Evolutionary conservation across 495 filamentous ascomycete species (phyloP), one percentile per base, ranked within the genome.

Genomic region (Friedmanniomyces endolithicus): DNA sequence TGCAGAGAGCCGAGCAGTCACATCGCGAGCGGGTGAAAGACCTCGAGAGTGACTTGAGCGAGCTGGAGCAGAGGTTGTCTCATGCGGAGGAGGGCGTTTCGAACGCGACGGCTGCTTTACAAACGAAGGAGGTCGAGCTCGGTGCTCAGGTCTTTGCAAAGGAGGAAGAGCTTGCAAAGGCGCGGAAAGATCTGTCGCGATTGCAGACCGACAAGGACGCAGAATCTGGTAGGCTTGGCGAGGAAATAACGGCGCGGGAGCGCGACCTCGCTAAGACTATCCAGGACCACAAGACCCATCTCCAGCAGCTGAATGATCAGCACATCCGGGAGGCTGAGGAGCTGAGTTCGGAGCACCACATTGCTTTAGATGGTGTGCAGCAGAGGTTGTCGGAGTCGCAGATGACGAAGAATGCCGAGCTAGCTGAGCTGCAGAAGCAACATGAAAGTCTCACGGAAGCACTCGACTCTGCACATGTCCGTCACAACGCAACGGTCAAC

Each of bases 111-210:
- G 25, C 39, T 48, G 43, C 54, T n/a, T 6, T 44, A 20, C 12
- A 55, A n/a, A 14, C 24, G 35, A 41, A 37, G 31, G 57, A 55
- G 23, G 11, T 22, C 12, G 57, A 60, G 31, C 33, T 60, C 3
- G 34, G 16, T 31, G 51, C n/a, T 6, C 12, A 24, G 17, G 14
- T 58, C 1, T 2, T n/a, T 27, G 35, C 37, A 73, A 69, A 53
- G 63, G 69, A 53, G 71, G 67, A 39, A 68, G 68, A 56, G 66
- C 64, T 56, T 50, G 9, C 27, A 31, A 46, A 23, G 14, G 39
- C 55, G 61, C 72, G 25, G 68, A 48, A 1, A 77, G 80, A 31
- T 79, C 75, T 39, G 79, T 80, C n/a, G 81, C 81, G 48, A 80
- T 76, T 55, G 63, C 71, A 43, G 79, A 69, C 37, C 70, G 57